Evolutionary conservation across 1,284 basidiomycete species (phyloP), one percentile per base, ranked within the genome.

Genomic region (Testicularia cyperi): DNA sequence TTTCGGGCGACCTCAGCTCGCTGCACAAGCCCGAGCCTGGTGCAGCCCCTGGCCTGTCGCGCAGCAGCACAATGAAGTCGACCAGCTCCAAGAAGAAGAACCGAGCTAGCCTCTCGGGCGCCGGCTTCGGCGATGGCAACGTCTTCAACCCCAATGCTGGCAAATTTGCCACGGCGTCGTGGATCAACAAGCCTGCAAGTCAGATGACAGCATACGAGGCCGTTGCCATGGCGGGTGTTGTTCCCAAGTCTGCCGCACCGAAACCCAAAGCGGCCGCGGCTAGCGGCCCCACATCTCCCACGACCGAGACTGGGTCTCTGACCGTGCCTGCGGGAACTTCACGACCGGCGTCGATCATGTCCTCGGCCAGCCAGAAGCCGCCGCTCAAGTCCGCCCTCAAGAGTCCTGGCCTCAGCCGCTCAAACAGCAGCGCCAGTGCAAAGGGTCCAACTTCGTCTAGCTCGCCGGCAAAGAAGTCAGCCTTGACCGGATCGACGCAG

Each of bases 381-480:
- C 68, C 68, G 21, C 54, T 70, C 33, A 70, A 69, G 49, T 68
- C 68, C 27, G 66, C 68, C 12, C 63, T 70, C 41, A 70, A 70
- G 56, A 41, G 54, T 13, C 52, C 57, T 13, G 49, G 53, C 5
- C 26, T 61, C 15, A 53, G 55, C 38, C 48, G 64, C 5, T 36
- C 44, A 27, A 56, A 53, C 38, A 66, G 58, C 43, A 40, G 26
- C 19, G 19, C 43, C 4, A 63, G 58, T 34, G 38, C 44, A 23
- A 58, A 55, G 25, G 36, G 26, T 8, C 6, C 34, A 10, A 12
- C 38, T 7, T 38, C 49, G 13, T n/a, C n/a, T n/a, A n/a, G n/a
- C n/a, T 49, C 57, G 6, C 51, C 61, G 9, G 35, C 41, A 12
- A 62, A 62, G 35, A 62, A 62, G 24, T 14, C 46, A n/a, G 20